Evolutionary conservation across 768 basidiomycete genomes (phyloP).

Genomic region (Lactarius psammicola): DNA sequence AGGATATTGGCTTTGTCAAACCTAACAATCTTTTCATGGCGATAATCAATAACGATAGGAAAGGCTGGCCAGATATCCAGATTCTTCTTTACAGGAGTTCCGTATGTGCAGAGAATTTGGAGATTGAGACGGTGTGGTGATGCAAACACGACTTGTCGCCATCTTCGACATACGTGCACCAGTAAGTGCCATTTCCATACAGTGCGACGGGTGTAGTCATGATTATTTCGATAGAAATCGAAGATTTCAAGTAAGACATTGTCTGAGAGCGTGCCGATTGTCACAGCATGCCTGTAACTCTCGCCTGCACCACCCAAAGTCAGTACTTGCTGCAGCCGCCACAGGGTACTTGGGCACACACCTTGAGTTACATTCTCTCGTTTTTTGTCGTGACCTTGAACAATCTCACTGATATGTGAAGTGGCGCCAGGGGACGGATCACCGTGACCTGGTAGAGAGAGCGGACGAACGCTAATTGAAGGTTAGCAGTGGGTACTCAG

Average conservation of each 20-base stretch:
- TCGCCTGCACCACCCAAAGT: neutral
- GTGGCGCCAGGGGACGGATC: too few species aligned
- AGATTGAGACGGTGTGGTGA: neutral
- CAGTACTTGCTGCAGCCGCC: neutral
- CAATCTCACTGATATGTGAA: neutral
- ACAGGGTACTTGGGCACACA: neutral
- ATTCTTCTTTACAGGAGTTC: neutral
- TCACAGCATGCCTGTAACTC: neutral
- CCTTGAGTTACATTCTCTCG: neutral
- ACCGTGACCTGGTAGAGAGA: too few species aligned
- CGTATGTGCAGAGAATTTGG: neutral
- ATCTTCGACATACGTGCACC: neutral
- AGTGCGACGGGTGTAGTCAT: fast-evolving
- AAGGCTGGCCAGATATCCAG: neutral
- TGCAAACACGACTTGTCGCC: neutral
- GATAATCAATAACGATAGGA: neutral
- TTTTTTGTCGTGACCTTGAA: neutral
- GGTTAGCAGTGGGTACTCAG: too few species aligned
- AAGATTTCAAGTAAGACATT: neutral
- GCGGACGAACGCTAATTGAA: too few species aligned
- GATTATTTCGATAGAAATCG: neutral
- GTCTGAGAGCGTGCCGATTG: neutral
- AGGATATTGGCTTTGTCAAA: too few species aligned
- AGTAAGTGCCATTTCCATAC: neutral
- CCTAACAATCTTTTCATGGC: too few species aligned